Evolutionary conservation across 257 asterid genomes (phyloP).

Genomic region (Solanum lignicaule): DNA sequence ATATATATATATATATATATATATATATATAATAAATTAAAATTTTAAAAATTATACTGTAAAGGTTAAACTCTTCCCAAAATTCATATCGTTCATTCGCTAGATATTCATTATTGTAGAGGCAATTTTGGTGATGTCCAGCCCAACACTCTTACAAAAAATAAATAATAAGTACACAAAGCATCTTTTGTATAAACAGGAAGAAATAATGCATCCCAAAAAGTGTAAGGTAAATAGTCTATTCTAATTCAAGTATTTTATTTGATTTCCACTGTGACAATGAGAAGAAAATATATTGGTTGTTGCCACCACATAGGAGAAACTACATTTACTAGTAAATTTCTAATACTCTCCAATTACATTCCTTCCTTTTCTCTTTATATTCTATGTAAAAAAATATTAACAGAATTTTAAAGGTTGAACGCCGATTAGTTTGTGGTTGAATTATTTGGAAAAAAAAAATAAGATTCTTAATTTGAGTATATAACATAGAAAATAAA

Average conservation of each 20-base stretch:
- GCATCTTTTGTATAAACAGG: too few relatives aligned
- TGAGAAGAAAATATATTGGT: neutral
- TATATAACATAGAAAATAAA: neutral
- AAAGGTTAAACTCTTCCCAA: neutral
- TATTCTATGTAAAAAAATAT: neutral
- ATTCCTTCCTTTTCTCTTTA: neutral
- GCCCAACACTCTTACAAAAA: neutral
- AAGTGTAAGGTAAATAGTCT: too few relatives aligned
- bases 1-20: too few relatives aligned
- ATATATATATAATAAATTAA: neutral
- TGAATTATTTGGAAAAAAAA: too few relatives aligned
- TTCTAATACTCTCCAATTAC: neutral
- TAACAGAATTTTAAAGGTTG: neutral
- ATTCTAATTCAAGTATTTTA: neutral
- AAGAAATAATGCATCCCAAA: too few relatives aligned
- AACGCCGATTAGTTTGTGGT: neutral
- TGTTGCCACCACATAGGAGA: neutral
- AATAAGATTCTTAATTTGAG: neutral
- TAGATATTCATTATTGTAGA: too few relatives aligned
- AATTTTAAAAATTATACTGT: neutral
- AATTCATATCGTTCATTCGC: too few relatives aligned
- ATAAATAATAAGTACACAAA: too few relatives aligned
- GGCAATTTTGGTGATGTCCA: neutral
- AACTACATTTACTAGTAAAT: neutral
- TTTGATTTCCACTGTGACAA: neutral